Conservation (phyloP, 768 basidiomycete genomes). For the Xerocomus potaroensis region DNA sequence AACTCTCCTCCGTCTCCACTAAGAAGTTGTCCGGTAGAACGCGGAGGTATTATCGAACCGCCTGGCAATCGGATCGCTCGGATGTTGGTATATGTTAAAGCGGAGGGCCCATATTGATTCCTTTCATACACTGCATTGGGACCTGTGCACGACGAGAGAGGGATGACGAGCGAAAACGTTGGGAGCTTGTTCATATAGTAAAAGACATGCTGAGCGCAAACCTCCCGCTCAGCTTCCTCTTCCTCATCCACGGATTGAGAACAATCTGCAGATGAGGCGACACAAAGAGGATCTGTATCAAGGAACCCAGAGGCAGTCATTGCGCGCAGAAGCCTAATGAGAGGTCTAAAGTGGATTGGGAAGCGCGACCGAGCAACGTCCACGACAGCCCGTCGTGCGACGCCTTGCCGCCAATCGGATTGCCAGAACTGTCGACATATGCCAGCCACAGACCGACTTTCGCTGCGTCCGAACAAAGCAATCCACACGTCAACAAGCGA, state of each 20-base stretch:
- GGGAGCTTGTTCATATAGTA: conserved; percentile 70
- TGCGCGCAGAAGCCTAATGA: conserved; percentile 68
- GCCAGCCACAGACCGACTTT: conserved; percentile 54
- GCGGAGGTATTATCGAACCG: conserved; percentile 63
- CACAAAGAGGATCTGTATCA: conserved; percentile 65
- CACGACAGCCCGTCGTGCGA: conserved; percentile 72
- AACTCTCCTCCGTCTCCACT: conserved; percentile 64
- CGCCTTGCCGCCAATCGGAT: conserved; percentile 63
- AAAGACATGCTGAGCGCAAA: conserved; percentile 68
- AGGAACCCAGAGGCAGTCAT: conserved; percentile 76
- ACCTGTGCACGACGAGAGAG: conserved; percentile 56
- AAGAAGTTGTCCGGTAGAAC: conserved; percentile 65
- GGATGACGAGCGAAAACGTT: conserved; percentile 72
- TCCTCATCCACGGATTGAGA: conserved; percentile 37
- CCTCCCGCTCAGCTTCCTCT: conserved; percentile 45
- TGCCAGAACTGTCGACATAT: conserved; percentile 85
- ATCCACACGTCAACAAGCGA: conserved; percentile 73
- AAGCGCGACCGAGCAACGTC: conserved; percentile 81
- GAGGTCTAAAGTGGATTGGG: conserved; percentile 69
- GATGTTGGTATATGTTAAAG: conserved; percentile 58
- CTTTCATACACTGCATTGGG: conserved; percentile 70
- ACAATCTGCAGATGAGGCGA: conserved; percentile 39
- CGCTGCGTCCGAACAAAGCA: conserved; percentile 71
- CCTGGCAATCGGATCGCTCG: conserved; percentile 72
- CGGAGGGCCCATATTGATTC: conserved; percentile 51